Evolutionary conservation across 257 asterid genomes (phyloP).

Genomic region (Solanum arcanum): DNA sequence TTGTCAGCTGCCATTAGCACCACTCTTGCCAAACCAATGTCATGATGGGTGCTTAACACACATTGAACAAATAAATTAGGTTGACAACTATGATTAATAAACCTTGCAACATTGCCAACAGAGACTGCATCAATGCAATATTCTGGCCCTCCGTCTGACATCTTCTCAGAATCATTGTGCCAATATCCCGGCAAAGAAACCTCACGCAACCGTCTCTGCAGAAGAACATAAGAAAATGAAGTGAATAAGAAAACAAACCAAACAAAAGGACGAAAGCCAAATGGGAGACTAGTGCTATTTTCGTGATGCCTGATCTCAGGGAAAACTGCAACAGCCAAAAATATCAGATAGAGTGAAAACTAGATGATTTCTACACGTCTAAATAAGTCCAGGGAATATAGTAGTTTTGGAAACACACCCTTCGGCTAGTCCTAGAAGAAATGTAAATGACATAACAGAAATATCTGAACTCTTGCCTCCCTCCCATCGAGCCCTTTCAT

Average conservation of each 20-base stretch:
- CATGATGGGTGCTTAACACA: constrained; percentile 57
- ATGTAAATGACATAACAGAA: neutral
- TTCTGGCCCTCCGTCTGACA: constrained; percentile 42
- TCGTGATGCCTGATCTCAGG: neutral
- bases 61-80: constrained; percentile 89
- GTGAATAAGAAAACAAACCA: neutral
- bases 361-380: neutral
- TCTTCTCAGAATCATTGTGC: constrained; percentile 27
- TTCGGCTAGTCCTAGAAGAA: neutral
- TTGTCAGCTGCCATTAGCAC: constrained; percentile 76
- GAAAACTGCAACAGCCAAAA: neutral
- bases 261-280: neutral
- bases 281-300: neutral
- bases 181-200: constrained; percentile 50
- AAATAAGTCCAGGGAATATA: neutral
- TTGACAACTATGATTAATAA: constrained; percentile 79
- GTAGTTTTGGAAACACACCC: neutral
- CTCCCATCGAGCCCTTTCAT: constrained; percentile 86
- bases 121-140: constrained; percentile 79
- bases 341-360: neutral
- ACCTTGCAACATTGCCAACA: constrained; percentile 62
- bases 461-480: constrained; percentile 35
- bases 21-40: constrained; percentile 51
- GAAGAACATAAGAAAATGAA: neutral
- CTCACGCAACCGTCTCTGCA: constrained; percentile 69